Conservation (phyloP, 768 basidiomycete genomes). For the Mycena belliarum region DNA sequence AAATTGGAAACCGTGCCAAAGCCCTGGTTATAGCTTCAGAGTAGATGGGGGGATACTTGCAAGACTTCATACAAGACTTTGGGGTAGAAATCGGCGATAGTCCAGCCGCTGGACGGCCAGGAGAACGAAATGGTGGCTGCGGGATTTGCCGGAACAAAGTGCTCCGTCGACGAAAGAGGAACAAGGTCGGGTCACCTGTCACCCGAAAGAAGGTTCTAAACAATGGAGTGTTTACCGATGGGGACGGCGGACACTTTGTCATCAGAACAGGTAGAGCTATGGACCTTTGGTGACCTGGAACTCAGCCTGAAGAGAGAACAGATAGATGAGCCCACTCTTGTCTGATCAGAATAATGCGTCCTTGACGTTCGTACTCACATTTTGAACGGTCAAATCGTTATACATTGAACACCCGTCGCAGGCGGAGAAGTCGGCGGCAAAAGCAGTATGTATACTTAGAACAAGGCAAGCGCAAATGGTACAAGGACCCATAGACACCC, state of each 20-base stretch:
- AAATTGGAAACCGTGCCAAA: neutral
- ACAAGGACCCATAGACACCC: conserved; percentile 15
- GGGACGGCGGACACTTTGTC: neutral
- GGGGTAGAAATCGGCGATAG: neutral
- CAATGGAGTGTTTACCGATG: conserved; percentile 3
- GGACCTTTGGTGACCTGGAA: no score
- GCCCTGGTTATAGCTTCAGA: neutral
- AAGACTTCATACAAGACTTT: no score
- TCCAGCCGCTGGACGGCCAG: neutral
- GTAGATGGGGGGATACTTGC: neutral
- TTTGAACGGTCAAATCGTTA: neutral
- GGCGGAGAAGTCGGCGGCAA: neutral
- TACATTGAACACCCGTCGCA: neutral
- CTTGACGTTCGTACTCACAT: neutral
- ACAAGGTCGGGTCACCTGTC: conserved; percentile 16
- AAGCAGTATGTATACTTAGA: neutral
- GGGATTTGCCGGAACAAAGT: conserved; percentile 8
- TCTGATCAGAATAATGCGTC: neutral
- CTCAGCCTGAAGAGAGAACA: neutral
- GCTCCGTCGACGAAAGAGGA: conserved; percentile 10
- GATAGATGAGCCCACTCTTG: neutral
- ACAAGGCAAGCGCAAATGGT: neutral
- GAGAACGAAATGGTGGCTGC: neutral
- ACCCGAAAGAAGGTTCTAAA: conserved; percentile 6
- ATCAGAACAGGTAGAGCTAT: neutral